These are phyloP conservation scores for Scleromitrula shiraiana DNA, from an alignment of 2,329 filamentous ascomycete genomes.

Conservation along the genomic window DNA sequence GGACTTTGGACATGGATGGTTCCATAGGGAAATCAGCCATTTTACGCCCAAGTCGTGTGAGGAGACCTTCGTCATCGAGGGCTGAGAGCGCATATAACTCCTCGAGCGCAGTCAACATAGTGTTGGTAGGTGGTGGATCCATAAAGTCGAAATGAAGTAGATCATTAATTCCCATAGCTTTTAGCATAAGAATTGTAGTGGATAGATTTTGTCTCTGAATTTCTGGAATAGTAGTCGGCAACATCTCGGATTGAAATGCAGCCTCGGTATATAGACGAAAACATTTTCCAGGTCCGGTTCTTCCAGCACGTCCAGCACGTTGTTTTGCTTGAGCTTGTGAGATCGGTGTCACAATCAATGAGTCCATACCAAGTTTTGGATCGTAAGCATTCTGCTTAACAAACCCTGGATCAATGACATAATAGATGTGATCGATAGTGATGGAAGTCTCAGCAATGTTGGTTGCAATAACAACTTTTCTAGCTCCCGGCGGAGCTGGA, in stretches of 20 bases:
- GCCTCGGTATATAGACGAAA: slow-evolving; percentile 94
- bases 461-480: slow-evolving; percentile 95
- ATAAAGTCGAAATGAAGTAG: slow-evolving; percentile 97
- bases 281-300: slow-evolving; percentile 92
- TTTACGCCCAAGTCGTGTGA: slow-evolving; percentile 85
- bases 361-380: slow-evolving; percentile 95
- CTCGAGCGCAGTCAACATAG: slow-evolving; percentile 92
- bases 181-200: slow-evolving; percentile 92
- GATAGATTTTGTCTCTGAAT: slow-evolving; percentile 93
- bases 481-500: slow-evolving; percentile 72
- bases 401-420: slow-evolving; percentile 93
- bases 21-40: slow-evolving; percentile 99
- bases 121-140: slow-evolving; percentile 96
- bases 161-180: slow-evolving; percentile 99
- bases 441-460: slow-evolving; percentile 98
- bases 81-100: slow-evolving; percentile 89
- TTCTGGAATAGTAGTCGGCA: slow-evolving; percentile 91
- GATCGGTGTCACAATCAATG: slow-evolving; percentile 89
- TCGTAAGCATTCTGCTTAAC: slow-evolving; percentile 98
- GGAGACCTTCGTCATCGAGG: slow-evolving; percentile 86
- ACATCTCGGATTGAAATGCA: slow-evolving; percentile 93
- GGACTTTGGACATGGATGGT: slow-evolving; percentile 78
- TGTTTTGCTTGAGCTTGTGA: slow-evolving; percentile 96
- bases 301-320: slow-evolving; percentile 81
- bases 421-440: slow-evolving; percentile 96